Conservation (phyloP, 1,284 basidiomycete genomes). For the Puccinia novopanici region DNA sequence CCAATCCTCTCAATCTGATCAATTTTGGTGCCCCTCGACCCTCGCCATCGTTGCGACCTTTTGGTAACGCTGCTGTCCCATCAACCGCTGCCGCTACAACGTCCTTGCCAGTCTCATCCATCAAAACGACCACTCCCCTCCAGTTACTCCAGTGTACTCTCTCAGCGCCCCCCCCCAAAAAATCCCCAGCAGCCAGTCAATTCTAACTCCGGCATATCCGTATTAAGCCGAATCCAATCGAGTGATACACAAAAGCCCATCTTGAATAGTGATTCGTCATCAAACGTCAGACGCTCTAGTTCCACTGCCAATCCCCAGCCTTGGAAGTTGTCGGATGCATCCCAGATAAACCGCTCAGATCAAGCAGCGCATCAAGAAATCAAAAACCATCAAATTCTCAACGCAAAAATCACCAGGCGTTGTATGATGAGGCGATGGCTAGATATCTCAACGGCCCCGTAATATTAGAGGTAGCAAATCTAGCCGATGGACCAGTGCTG, state of each 20-base stretch:
- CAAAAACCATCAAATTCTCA: slow-evolving; percentile 1
- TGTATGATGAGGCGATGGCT: slow-evolving; percentile 28
- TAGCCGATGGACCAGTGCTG: slow-evolving; percentile 44
- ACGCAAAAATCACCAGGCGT: slow-evolving; percentile 11
- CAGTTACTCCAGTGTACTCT: background rate
- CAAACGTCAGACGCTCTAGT: background rate
- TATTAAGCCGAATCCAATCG: slow-evolving; percentile 36
- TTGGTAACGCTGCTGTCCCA: background rate
- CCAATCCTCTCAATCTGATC: background rate
- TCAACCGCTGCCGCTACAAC: background rate
- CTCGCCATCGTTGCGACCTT: slow-evolving; percentile 39
- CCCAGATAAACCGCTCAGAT: background rate
- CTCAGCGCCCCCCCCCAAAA: background rate
- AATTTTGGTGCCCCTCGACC: slow-evolving; percentile 1
- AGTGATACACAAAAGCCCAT: slow-evolving; percentile 2
- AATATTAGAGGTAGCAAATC: slow-evolving; percentile 45
- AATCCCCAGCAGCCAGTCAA: background rate
- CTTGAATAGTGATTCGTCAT: background rate
- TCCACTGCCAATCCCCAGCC: background rate
- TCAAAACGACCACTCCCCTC: background rate
- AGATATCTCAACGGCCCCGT: slow-evolving; percentile 36
- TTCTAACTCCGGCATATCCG: slow-evolving; percentile 27
- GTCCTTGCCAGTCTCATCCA: background rate
- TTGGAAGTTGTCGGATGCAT: background rate
- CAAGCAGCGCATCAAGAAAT: background rate